Percentiles rank a stretch among this genome's conserved stretches.
These are phyloP conservation scores for Tolypocladium cylindrosporum DNA, from an alignment of 2,329 filamentous ascomycete genomes.

Conservation along the genomic window DNA sequence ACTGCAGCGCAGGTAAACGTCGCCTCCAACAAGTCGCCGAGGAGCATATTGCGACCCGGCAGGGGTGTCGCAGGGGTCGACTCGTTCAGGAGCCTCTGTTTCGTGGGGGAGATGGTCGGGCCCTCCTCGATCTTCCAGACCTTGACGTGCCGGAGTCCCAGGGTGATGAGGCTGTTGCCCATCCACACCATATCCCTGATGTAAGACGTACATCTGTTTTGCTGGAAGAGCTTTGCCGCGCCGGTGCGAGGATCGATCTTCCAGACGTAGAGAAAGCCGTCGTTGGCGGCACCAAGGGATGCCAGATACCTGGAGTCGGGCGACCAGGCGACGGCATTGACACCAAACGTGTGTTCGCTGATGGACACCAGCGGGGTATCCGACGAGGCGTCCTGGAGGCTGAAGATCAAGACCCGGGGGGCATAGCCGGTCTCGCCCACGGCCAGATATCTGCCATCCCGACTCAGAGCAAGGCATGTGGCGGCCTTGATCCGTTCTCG, in stretches of 20 bases:
- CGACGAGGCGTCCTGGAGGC: conserved; percentile 66
- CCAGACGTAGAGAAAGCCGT: conserved; percentile 92
- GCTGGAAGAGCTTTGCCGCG: conserved; percentile 66
- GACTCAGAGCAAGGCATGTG: conserved; percentile 80
- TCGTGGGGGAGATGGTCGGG: conserved; percentile 49
- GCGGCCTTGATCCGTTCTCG: conserved; percentile 90
- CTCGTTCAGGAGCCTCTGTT: conserved; percentile 45
- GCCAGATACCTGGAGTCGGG: conserved; percentile 78
- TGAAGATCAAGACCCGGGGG: conserved; percentile 84
- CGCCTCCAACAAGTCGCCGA: conserved; percentile 71
- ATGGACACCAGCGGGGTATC: conserved; percentile 78
- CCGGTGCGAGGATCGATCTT: conserved; percentile 74
- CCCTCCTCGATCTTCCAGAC: conserved; percentile 77
- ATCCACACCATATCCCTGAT: conserved; percentile 87
- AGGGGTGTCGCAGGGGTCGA: conserved; percentile 37
- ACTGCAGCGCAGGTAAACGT: conserved; percentile 76
- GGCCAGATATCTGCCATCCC: conserved; percentile 77
- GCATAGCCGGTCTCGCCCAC: conserved; percentile 94
- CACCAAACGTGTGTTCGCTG: conserved; percentile 82
- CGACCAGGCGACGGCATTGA: conserved; percentile 83
- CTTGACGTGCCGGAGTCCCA: conserved; percentile 87
- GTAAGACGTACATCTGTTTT: conserved; percentile 84
- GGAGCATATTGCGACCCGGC: conserved; percentile 75
- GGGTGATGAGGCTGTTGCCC: conserved; percentile 71
- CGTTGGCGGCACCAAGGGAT: conserved; percentile 78